phyloP scores from a whole-genome alignment of 1,284 basidiomycete species.

The Fomitopsis pinicola region DNA sequence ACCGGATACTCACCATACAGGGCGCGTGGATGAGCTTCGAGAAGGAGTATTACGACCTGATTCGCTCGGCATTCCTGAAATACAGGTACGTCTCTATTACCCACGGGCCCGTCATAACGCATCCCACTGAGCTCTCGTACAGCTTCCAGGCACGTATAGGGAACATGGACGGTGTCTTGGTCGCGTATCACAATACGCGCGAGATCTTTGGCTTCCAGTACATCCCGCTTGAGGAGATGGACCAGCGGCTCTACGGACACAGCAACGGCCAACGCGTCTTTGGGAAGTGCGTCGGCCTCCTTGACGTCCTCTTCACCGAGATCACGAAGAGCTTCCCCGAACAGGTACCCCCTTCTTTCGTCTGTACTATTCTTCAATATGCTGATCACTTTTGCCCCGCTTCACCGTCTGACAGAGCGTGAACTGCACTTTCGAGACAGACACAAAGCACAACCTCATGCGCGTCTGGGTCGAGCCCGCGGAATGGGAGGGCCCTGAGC shows the following conservation, averaged over 20 bases:
- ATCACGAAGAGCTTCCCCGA: conserved; percentile 62
- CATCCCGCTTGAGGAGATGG: conserved; percentile 85
- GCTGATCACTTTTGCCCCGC: neutral
- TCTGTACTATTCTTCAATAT: neutral
- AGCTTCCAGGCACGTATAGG: conserved; percentile 96
- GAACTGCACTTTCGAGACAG: conserved; percentile 57
- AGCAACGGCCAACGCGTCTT: conserved; percentile 73
- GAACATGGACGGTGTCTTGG: conserved; percentile 94
- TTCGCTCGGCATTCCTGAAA: conserved; percentile 92
- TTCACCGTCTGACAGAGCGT: conserved; percentile 33
- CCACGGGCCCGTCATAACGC: neutral
- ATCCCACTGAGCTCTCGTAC: neutral
- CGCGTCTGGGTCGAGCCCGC: conserved; percentile 66
- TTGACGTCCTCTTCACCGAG: conserved; percentile 70
- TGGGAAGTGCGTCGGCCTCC: conserved; percentile 65
- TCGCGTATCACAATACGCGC: conserved; percentile 93
- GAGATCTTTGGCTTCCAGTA: conserved; percentile 96
- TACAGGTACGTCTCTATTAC: conserved; percentile 56
- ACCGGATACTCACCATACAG: conserved; percentile 59
- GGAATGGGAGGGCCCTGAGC: conserved; percentile 35
- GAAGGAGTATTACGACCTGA: conserved; percentile 88
- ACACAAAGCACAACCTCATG: conserved; percentile 36
- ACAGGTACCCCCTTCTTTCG: conserved; percentile 38
- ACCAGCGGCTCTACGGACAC: conserved; percentile 72
- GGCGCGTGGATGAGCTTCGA: conserved; percentile 79